Evolutionary conservation across 2,329 filamentous ascomycete genomes (phyloP), one percentile per base, ranked within the genome.

Genomic region (Trichothecium sympodiale): DNA sequence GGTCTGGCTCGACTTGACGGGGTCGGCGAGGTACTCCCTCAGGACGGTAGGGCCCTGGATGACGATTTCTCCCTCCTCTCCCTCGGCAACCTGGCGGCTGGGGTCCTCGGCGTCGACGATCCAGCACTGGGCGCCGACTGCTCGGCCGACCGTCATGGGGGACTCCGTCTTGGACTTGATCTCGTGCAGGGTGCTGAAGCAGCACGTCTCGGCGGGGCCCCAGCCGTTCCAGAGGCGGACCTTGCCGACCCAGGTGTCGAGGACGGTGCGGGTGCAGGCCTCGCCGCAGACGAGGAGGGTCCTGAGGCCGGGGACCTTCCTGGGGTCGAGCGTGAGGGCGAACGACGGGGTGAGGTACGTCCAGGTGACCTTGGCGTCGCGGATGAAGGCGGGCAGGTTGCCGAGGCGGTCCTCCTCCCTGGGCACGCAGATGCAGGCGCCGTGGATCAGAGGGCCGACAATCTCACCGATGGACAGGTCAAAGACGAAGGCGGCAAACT

Each of bases 1-100:
- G 3, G 42, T 40, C 3, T 41, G 8, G 39, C 52, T 37, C 56
- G 62, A 54, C 3, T 14, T 10, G 18, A 36, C 28, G 23, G 46
- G 3, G 10, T 49, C 41, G 35, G 65, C 62, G n/a, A 69, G 49
- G 38, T 73, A 74, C 25, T 66, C 65, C 25, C 60, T 52, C 17
- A 62, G 64, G 13, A 73, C 9, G 13, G 37, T 43, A 16, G 67
- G 67, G 1, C 41, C 43, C 25, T 45, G 38, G 15, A 45, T 37
- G 23, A 41, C 26, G n/a, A 45, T 31, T 31, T 45, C 43, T 5
- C 43, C 41, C 4, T 39, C n/a, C 10, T 28, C 32, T 9, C 43
- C 43, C 14, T 41, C 14, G 16, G 43, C 41, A 3, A 35, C 36
- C 3, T 39, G 30, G 3, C 29, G 17, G 12, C 34, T 17, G 14